Percentiles rank a stretch among this genome's conserved stretches.
phyloP scores from a whole-genome alignment of 305 asterid species.

The Fraxinus xanthoxyloides region DNA sequence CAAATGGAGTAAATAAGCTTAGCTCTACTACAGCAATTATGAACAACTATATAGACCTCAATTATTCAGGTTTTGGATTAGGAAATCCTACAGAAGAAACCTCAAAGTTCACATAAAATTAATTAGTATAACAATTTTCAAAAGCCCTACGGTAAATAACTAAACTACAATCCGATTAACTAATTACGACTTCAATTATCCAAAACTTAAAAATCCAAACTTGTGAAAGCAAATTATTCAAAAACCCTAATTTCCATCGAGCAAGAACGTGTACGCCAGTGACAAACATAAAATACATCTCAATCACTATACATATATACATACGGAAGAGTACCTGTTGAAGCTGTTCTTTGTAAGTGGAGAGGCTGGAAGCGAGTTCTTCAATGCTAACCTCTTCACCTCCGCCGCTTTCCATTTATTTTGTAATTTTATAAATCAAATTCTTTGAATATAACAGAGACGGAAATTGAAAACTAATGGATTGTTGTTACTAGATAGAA shows the following conservation, averaged over 20 bases:
- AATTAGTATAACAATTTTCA: not conserved
- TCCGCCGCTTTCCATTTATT: conserved; percentile 45
- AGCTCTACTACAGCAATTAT: not conserved
- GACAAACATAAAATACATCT: not conserved
- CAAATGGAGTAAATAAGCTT: not conserved
- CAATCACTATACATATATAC: not conserved
- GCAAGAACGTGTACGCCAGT: not conserved
- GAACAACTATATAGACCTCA: not conserved
- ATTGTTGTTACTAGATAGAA: not conserved
- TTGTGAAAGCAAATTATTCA: not conserved
- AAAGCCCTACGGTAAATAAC: not conserved
- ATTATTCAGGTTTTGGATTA: not conserved
- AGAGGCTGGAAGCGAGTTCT: conserved; percentile 77
- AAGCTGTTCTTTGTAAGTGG: conserved; percentile 89
- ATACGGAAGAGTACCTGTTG: conserved; percentile 50
- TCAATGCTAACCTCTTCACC: conserved; percentile 80
- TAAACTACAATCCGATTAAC: not conserved
- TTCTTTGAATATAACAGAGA: conserved; percentile 3
- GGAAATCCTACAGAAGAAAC: not conserved
- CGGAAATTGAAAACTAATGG: not conserved
- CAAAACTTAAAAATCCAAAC: not conserved
- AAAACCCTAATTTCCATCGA: not conserved
- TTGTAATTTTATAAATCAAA: not conserved
- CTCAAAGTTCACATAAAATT: not conserved
- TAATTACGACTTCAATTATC: not conserved